Percentiles rank a stretch among this genome's conserved stretches.
Conservation (phyloP, 208 protist species). For the Trypanosoma cruzi region DNA sequence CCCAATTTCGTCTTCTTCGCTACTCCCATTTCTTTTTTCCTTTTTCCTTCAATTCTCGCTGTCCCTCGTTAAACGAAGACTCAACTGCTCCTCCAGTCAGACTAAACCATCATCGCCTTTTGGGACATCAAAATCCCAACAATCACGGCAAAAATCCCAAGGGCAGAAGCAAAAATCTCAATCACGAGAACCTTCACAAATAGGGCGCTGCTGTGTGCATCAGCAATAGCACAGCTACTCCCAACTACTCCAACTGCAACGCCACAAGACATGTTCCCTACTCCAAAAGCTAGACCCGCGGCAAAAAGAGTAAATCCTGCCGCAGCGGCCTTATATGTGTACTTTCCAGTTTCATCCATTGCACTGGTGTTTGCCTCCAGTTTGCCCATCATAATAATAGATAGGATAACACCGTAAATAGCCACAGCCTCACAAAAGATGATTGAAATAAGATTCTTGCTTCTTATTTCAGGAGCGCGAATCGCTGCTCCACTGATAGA, state of each 20-base stretch:
- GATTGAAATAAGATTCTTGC: conserved; percentile 96
- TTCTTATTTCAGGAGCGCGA: conserved; percentile 87
- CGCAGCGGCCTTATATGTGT: conserved; percentile 46
- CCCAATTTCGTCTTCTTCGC: not conserved
- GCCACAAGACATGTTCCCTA: conserved; percentile 96
- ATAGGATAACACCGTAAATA: conserved; percentile 99
- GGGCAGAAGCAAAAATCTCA: conserved; percentile 97
- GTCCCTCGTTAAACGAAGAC: not conserved
- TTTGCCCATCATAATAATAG: conserved; percentile 98
- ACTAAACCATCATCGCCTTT: conserved; percentile 79
- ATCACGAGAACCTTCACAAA: conserved; percentile 98
- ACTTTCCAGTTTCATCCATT: conserved; percentile 43
- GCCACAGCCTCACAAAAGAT: conserved; percentile 99
- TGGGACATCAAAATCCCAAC: conserved; percentile 96
- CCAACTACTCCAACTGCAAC: conserved; percentile 97
- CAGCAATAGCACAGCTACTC: conserved; percentile 95
- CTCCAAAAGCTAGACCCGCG: conserved; percentile 94
- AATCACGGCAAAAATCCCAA: conserved; percentile 98
- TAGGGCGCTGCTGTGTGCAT: conserved; percentile 93
- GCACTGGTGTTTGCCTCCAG: conserved; percentile 62
- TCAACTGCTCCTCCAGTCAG: too few species aligned
- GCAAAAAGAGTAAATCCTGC: conserved; percentile 95
- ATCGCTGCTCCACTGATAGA: conserved; percentile 90
- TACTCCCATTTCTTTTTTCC: too few species aligned
- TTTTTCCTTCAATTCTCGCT: not conserved